Conservation (phyloP, 2,329 filamentous ascomycete genomes). For the Chrysosporium keratinophilum region DNA sequence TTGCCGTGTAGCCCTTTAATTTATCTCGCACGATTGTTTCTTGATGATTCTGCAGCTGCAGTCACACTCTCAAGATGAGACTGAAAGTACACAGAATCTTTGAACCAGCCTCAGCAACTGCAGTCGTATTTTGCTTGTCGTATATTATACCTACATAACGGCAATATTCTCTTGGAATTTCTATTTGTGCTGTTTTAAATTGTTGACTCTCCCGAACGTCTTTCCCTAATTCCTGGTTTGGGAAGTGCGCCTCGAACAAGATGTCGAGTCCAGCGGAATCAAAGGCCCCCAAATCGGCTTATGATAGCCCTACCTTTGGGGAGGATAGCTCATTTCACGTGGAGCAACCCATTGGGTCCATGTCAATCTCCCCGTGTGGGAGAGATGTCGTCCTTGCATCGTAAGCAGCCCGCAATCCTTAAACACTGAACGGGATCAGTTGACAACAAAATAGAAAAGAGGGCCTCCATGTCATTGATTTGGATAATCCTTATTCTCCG, state of each 20-base stretch:
- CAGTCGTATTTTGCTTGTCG: background rate
- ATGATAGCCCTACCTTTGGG: conserved; percentile 79
- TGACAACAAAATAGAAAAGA: conserved; percentile 50
- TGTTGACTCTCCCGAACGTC: background rate
- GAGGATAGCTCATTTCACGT: conserved; percentile 75
- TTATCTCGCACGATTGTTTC: background rate
- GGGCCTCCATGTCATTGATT: conserved; percentile 80
- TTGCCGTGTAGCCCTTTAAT: background rate
- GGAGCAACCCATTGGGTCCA: conserved; percentile 69
- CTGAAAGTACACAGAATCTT: background rate
- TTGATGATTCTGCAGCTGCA: background rate
- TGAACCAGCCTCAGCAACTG: background rate
- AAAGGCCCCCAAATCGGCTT: conserved; percentile 46
- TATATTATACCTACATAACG: background rate
- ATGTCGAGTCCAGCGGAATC: conserved; percentile 19
- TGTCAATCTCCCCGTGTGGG: conserved; percentile 84
- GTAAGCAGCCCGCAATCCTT: conserved; percentile 28
- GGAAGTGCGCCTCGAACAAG: background rate
- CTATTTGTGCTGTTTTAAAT: background rate
- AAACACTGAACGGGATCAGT: background rate
- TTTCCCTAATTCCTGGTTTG: background rate
- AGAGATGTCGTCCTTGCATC: conserved; percentile 84
- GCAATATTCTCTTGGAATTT: background rate
- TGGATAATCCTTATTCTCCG: conserved; percentile 79
- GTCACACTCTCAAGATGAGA: conserved; percentile 6